Percentiles rank a stretch among this genome's conserved stretches.
Conservation (phyloP, 768 basidiomycete species). For the Cyathus striatus region DNA sequence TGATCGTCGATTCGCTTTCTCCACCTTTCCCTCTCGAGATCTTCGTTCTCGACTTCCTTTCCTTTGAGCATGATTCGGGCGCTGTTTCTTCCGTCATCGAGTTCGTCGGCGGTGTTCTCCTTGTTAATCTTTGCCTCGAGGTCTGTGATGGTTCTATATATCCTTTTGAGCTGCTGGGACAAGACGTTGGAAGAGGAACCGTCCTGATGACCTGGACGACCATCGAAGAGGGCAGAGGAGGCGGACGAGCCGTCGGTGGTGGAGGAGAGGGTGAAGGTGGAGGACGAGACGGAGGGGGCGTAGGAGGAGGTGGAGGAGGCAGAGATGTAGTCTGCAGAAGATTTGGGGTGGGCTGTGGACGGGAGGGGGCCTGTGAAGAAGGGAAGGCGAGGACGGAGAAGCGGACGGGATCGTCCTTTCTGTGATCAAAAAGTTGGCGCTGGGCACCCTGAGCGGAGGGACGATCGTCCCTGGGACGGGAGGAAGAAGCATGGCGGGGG, state of each 20-base stretch:
- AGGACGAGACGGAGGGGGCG: slow-evolving; percentile 61
- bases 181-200: slow-evolving; percentile 63
- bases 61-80: slow-evolving; percentile 40
- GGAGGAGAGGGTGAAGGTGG: slow-evolving; percentile 69
- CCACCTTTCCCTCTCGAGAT: slow-evolving; percentile 75
- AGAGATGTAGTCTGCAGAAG: slow-evolving; percentile 66
- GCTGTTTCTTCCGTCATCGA: slow-evolving; percentile 43
- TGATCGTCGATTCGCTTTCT: slow-evolving; percentile 69
- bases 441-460: slow-evolving; percentile 28
- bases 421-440: slow-evolving; percentile 80
- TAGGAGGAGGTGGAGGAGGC: slow-evolving; percentile 75
- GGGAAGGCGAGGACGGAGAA: slow-evolving; percentile 68
- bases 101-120: slow-evolving; percentile 53
- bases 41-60: slow-evolving; percentile 42
- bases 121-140: slow-evolving; percentile 73
- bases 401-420: slow-evolving; percentile 86
- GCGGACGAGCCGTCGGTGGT: slow-evolving; percentile 74
- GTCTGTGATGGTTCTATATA: slow-evolving; percentile 78
- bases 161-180: slow-evolving; percentile 68
- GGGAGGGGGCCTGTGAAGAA: slow-evolving; percentile 44
- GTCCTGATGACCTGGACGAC: slow-evolving; percentile 37
- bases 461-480: slow-evolving; percentile 14
- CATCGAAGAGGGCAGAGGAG: slow-evolving; percentile 66
- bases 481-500: slow-evolving; percentile 19
- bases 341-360: slow-evolving; percentile 49